A percentile compares a stretch with the other conserved stretches of the same genome.
phyloP scores from a whole-genome alignment of 139 green algal species.

The Penium margaritaceum region DNA sequence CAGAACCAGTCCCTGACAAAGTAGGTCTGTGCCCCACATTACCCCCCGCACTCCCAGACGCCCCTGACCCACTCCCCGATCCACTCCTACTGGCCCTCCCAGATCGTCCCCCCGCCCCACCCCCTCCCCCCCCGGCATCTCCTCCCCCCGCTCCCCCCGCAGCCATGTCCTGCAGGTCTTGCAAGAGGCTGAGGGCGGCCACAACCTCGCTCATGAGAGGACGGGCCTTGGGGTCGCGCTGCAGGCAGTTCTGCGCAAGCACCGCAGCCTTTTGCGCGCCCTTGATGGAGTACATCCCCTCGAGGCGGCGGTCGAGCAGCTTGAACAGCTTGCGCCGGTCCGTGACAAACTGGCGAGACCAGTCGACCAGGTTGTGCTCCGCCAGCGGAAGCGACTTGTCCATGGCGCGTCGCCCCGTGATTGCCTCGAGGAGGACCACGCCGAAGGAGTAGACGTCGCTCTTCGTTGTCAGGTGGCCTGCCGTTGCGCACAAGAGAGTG shows the following conservation, averaged over 20 bases:
- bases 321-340: constrained; percentile 38
- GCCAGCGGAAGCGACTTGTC: constrained; percentile 21
- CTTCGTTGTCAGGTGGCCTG: constrained; percentile 53
- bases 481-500: no score
- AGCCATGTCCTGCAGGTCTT: constrained; percentile 35
- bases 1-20: no score
- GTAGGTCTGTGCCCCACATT: no score
- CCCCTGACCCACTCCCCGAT: no score
- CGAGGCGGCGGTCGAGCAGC: constrained; percentile 41
- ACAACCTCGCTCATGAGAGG: constrained; percentile 44
- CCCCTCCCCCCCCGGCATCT: no score
- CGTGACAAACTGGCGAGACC: constrained; percentile 14
- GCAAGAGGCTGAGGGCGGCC: constrained; percentile 24
- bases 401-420: constrained; percentile 47
- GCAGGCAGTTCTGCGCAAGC: constrained; percentile 39
- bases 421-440: constrained; percentile 57
- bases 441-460: constrained; percentile 57
- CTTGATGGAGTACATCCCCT: constrained; percentile 34
- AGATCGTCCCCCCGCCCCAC: no score
- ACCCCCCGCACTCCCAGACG: no score
- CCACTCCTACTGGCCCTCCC: no score
- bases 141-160: no score
- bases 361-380: constrained; percentile 39
- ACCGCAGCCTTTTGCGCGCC: constrained; percentile 28
- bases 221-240: constrained; percentile 24